phyloP scores from a whole-genome alignment of 768 basidiomycete genomes.

The Kwoniella sp. region DNA sequence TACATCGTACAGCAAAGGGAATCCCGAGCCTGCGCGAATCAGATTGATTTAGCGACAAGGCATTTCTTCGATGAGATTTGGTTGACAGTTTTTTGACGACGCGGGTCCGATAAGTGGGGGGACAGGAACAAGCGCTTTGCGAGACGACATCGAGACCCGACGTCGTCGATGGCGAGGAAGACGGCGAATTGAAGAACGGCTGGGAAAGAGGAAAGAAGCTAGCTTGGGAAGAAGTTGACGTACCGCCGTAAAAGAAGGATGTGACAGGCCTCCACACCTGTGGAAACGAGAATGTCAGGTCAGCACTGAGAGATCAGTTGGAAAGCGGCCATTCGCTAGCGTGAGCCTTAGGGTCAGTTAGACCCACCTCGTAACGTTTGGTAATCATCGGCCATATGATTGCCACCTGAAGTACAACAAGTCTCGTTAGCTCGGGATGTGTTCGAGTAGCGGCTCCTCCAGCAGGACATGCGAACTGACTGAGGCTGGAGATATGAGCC shows the following conservation, averaged over 20 bases:
- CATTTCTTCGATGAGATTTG: no score
- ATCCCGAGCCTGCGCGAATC: conserved; percentile 39
- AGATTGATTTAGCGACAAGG: neutral
- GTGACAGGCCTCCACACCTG: conserved; percentile 52
- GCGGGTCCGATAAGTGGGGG: no score
- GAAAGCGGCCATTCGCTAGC: no score
- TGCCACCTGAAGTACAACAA: conserved; percentile 47
- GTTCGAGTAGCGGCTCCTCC: no score
- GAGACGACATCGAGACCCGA: no score
- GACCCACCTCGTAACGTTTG: conserved; percentile 39
- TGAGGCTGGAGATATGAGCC: conserved; percentile 30
- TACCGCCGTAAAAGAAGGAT: conserved; percentile 54
- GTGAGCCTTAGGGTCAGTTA: no score
- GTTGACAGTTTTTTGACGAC: no score
- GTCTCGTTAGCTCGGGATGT: neutral
- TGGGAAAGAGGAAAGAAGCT: neutral
- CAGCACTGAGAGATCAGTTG: neutral
- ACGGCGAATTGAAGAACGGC: no score
- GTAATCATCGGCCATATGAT: conserved; percentile 40
- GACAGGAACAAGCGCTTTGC: no score
- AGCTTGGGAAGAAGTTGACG: neutral
- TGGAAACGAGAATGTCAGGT: no score
- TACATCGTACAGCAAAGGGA: conserved; percentile 53
- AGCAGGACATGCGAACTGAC: no score
- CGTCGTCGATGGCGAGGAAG: no score